Evolutionary conservation across 495 filamentous ascomycete genomes (phyloP), one percentile per base, ranked within the genome.

Genomic region (Podospora appendiculata): DNA sequence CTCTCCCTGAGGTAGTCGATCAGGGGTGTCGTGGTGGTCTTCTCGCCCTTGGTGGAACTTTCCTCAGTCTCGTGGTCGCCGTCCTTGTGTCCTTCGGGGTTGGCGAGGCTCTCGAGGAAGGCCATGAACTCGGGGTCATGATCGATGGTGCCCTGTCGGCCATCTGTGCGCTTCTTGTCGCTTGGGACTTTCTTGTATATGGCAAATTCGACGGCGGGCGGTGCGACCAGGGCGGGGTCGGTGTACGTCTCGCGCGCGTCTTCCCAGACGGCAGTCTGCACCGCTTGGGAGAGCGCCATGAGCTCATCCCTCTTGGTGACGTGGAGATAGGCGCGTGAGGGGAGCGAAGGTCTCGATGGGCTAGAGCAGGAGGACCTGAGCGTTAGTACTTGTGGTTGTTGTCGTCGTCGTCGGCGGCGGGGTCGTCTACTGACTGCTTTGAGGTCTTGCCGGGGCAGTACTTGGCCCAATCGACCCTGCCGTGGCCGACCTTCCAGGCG

Each of bases 71-170:
- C 66, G 36, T 86, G 84, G 3, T 79, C 70, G 25, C 62, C 64
- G 10, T 72, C 69, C 36, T 74, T 78, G 13, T 69, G 42, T 5
- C 63, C 69, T 32, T 86, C 79, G 0, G 90, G 90, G 47, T 88
- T 86, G 3, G 90, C 93, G 8, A 96, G 78, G 45, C 80, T 84
- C 66, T 94, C 88, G 7, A 98, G 79, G 61, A 97, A 98, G 17
- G 80, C 80, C 69, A 95, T 94, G 57, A 97, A 97, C 51, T 97
- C 93, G 0, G 86, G 82, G 64, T 98, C 93, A 59, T 92, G 89
- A 58, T 98, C 93, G 52, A 98, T 96, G 6, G 89, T 94, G 41
- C 94, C 93, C 64, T 95, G 88, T 4, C 92, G 84, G 52, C 80
- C 80, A 75, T 98, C 93, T 44, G 80, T 79, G 18, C 89, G 83